Evolutionary conservation across 331 rosid genomes (phyloP).

Genomic region (Pyracantha coccinea): DNA sequence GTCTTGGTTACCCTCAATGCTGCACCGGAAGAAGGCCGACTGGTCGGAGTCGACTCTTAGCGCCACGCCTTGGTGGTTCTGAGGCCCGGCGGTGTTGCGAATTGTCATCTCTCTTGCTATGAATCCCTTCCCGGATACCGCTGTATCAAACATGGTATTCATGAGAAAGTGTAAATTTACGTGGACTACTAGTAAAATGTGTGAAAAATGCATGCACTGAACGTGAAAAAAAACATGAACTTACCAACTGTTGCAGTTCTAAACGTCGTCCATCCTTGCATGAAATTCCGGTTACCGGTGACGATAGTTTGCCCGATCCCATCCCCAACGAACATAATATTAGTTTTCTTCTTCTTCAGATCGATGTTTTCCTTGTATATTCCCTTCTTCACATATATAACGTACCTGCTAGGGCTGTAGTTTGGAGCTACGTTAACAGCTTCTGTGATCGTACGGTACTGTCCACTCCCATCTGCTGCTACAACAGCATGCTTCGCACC

Average conservation of each 20-base stretch:
- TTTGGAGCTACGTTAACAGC: slow-evolving; percentile 76
- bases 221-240: background rate
- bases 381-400: slow-evolving; percentile 71
- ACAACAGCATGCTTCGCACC: slow-evolving; percentile 45
- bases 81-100: slow-evolving; percentile 74
- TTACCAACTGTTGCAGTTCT: slow-evolving; percentile 89
- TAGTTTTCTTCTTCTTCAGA: slow-evolving; percentile 75
- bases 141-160: slow-evolving; percentile 22
- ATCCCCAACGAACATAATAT: slow-evolving; percentile 76
- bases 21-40: slow-evolving; percentile 80
- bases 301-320: slow-evolving; percentile 80
- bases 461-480: slow-evolving; percentile 81
- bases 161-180: background rate
- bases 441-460: slow-evolving; percentile 55
- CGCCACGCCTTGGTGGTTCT: slow-evolving; percentile 77
- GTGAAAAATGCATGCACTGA: background rate
- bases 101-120: slow-evolving; percentile 80
- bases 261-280: slow-evolving; percentile 98
- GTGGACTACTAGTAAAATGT: no score
- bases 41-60: slow-evolving; percentile 86
- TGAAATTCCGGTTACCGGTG: slow-evolving; percentile 62
- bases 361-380: slow-evolving; percentile 70
- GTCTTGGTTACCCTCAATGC: slow-evolving; percentile 87
- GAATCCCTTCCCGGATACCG: slow-evolving; percentile 83
- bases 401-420: slow-evolving; percentile 43